Base-by-base conservation (phyloP, 2,329 filamentous ascomycete species). In the Phoma sp. region DNA sequence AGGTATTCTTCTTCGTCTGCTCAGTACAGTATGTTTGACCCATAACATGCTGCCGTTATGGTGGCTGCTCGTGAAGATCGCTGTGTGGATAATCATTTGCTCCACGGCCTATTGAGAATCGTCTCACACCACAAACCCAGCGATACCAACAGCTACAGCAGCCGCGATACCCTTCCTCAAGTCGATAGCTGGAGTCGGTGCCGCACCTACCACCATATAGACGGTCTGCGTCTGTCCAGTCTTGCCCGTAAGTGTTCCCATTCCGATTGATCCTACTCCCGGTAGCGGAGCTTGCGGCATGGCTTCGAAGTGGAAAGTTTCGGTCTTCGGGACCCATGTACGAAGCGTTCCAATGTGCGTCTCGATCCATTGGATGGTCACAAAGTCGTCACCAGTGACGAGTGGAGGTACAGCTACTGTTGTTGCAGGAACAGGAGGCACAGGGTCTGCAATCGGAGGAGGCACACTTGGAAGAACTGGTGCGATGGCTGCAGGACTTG, bases 301-400 rank as follows among this genome's bases (percentile, higher is more conserved):
- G 10, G 58, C 43, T 3, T 59, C 56, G 45, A 72, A 71, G 13
- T 66, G 67, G 13, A 74, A 54, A 3, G 68, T 72, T 15, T 68
- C 54, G 2, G 69, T 70, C 13, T 64, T 47, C 7, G 70, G 71
- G 7, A 70, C 59, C 74, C 74, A 76, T 9, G 73, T 76, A 10
- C 47, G 58, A 31, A 57, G 58, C 2, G 60, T 65, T 9, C 63
- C 58, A 10, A 73, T 64, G 53, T 61, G 55, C 8, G 72, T 74
- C 44, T 73, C 68, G 13, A 70, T 52, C 73, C 73, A 76, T 44
- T 68, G 61, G 7, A 72, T 69, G 1, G 65, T 75, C 10, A 71
- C 60, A 9, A 62, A 67, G 39, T 65, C 61, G 24, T 58, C 44
- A 15, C 55, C 58, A 19, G 35, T 55, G 39, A 41, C 17, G 3